Evolutionary conservation across 2,329 filamentous ascomycete genomes (phyloP).

Genomic region (Trichoderma sp.): DNA sequence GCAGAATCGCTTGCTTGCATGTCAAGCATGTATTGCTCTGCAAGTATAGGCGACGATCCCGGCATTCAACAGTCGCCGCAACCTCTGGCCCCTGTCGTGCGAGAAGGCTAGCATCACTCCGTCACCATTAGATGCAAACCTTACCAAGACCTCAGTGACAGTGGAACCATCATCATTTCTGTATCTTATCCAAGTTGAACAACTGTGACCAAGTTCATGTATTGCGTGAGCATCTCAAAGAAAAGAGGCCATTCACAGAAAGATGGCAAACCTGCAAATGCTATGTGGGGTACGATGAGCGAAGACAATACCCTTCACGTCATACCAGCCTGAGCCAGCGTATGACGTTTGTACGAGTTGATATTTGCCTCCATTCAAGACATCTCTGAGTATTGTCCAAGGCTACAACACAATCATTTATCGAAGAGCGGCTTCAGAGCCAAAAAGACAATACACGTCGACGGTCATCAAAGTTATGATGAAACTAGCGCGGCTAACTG

Average conservation of each 20-base stretch:
- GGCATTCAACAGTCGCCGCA: not conserved
- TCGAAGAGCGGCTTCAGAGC: not conserved
- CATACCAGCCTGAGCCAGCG: not conserved
- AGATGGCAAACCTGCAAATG: not conserved
- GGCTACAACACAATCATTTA: not conserved
- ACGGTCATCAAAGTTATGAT: not conserved
- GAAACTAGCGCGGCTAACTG: not conserved
- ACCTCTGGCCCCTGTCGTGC: not conserved
- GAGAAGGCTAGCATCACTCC: not conserved
- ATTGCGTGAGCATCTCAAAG: not conserved
- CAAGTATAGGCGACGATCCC: not conserved
- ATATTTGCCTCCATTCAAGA: not conserved
- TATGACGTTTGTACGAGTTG: conserved; percentile 15
- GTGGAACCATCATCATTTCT: not conserved
- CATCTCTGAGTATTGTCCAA: not conserved
- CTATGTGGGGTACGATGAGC: not conserved
- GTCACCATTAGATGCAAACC: not conserved
- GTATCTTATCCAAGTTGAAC: not conserved
- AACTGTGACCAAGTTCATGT: not conserved
- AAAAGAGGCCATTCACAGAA: not conserved
- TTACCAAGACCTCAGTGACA: not conserved
- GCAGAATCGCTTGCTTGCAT: not conserved
- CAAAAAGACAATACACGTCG: not conserved
- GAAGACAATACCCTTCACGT: conserved; percentile 8
- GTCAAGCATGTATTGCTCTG: not conserved